Evolutionary conservation across 768 basidiomycete genomes (phyloP), one percentile per base, ranked within the genome.

Genomic region (Cubamyces lactineus): DNA sequence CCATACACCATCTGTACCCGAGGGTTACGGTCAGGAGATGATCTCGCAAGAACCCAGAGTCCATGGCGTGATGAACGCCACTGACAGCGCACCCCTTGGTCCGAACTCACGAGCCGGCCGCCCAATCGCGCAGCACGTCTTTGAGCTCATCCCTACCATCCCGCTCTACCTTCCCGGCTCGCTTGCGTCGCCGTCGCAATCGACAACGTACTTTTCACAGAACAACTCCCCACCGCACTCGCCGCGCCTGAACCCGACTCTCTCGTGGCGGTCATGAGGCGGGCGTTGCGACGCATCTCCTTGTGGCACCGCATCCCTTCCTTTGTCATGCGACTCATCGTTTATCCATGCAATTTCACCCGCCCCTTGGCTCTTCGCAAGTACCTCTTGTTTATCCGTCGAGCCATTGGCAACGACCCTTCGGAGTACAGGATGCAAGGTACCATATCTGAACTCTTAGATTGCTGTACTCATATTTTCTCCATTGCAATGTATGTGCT

Each of bases 31-130:
- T 68, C 80, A 76, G 66, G 80, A 75, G 57, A 74, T 79, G 3
- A 83, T 86, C 71, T 79, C 80, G 38, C 89, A 91, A 68, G 93
- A 96, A 64, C 86, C 92, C 2, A 85, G 88, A 34, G 88, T 96
- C 16, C 94, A 96, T 65, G 91, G 87, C 7, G 92, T 94, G 26
- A 94, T 94, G 88, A 87, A 87, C 47, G 80, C 83, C 1, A 70
- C 75, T 1, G 78, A 79, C 39, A 56, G 67, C 19, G 23, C 60
- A 8, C 67, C 77, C 1, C 69, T 73, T 2, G 69, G 73, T 49
- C 76, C 77, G 1, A 82, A 80, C 38, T 70, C 80, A 28, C 67
- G 80, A 7, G 54, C 41, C 26, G 58, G 64, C 1, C 82, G 85
- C 16, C 81, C 84, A 23, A 77, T 88, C 17, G 84, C 84, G 5